Evolutionary conservation across 1,139 yeast genomes (phyloP), one percentile per base, ranked within the genome.

Genomic region (Geotrichum bryndzae): DNA sequence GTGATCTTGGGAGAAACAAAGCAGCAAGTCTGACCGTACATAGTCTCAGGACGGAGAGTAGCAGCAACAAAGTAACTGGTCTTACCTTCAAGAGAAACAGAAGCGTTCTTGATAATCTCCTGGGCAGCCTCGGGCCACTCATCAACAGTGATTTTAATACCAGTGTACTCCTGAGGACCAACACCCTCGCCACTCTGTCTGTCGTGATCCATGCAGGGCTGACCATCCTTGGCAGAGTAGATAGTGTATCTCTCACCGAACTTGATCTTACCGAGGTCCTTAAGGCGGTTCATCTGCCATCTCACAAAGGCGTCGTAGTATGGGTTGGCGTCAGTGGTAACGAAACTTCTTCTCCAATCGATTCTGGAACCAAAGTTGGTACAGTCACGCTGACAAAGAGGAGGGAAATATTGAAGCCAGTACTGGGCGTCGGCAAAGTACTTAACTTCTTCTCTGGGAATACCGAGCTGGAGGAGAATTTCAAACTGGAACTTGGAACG

Each of bases 141-240:
- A 51, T 80, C 75, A 57, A 88, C 82, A 74, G 82, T 79, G 72
- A 94, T 94, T 82, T 94, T 94, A 73, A 94, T 85, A 70, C 95
- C 97, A 53, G 91, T 86, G 76, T 94, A 94, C 76, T 94, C 99
- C 77, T 95, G 99, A 53, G 99, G 97, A 68, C 87, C 84, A 59
- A 94, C 92, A 75, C 96, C 99, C 80, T 94, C 99, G 74, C 99
- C 99, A 59, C 94, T 84, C 76, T 84, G 88, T 82, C 99, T 88
- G 77, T 94, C 99, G 77, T 94, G 99, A 77, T 94, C 99, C 91
- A 94, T 92, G 82, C 99, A 94, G 56, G 99, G 96, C 80, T 94
- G 99, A 65, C 97, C 97, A 77, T 94, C 99, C 79, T 89, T 92
- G 73, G 92, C 96, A 53, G 98, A 92, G 79, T 90, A 94, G 70